Base-by-base conservation (phyloP, 2,329 filamentous ascomycete species). In the Hypoxylon sp. region DNA sequence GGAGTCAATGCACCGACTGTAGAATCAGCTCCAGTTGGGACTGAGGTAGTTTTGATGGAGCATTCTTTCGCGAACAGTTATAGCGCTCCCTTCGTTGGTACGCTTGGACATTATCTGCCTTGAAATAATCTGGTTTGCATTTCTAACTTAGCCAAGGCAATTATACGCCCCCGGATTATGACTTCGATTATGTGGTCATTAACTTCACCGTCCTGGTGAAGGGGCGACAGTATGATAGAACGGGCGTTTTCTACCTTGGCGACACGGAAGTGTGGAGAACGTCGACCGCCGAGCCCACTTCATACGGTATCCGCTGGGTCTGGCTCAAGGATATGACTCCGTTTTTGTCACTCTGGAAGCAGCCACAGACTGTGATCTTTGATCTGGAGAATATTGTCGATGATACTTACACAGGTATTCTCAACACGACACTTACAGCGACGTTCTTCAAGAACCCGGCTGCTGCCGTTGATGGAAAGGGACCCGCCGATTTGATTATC, bases 181-280 rank as follows among this genome's bases (percentile, higher is more conserved):
- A 84, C 14, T 96, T 95, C 80, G 91, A 93, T 74, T 85, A 88
- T 32, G 90, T 94, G 14, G 85, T 87, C 23, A 87, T 96, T 77
- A 93, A 94, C 74, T 86, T 96, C 70, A 94, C 91, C 0, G 89
- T 91, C 12, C 87, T 87, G 0, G 91, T 90, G 8, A 81, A 82
- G 66, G 93, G 93, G 0, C 84, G 87, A 2, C 93, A 96, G 72
- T 94, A 87, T 77, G 93, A 96, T 75, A 86, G 92, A 39, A 83
- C 95, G 7, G 93, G 88, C 3, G 78, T 90, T 30, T 89, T 96
- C 84, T 96, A 90, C 72, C 82, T 96, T 37, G 88, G 88, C 41
- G 91, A 95, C 75, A 88, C 87, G 8, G 92, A 96, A 76, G 84
- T 96, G n/a, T 96, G 91, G 83, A 84, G 92, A 23, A 94, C 92